phyloP scores from a whole-genome alignment of 2,329 filamentous ascomycete species.

The Xylariaceae sp. region DNA sequence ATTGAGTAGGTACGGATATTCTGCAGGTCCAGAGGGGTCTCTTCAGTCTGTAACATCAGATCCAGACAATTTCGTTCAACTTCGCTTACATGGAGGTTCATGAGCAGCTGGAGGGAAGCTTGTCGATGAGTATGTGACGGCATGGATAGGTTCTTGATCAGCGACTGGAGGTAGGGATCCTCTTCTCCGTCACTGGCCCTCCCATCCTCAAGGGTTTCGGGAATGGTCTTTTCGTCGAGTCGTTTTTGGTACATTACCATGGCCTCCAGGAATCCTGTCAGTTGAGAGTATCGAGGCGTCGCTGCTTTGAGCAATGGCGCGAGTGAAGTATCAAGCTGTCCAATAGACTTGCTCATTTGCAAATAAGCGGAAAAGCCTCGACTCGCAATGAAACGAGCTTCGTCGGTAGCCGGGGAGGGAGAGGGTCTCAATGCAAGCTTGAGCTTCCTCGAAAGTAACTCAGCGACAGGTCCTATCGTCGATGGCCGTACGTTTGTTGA shows the following conservation, averaged over 20 bases:
- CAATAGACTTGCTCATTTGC: conserved; percentile 53
- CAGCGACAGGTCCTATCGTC: conserved; percentile 57
- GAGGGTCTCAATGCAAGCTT: conserved; percentile 57
- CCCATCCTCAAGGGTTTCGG: conserved; percentile 19
- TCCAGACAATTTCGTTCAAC: conserved; percentile 45
- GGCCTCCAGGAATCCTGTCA: conserved; percentile 58
- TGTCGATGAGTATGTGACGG: conserved; percentile 69
- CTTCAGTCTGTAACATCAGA: conserved; percentile 71
- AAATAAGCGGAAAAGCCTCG: conserved; percentile 69
- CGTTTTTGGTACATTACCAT: conserved; percentile 47
- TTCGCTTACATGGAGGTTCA: conserved; percentile 45
- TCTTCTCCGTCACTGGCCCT: conserved; percentile 42
- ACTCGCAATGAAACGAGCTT: conserved; percentile 66
- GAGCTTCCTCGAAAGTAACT: conserved; percentile 58
- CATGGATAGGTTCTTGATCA: conserved; percentile 67
- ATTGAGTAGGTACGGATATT: conserved; percentile 73
- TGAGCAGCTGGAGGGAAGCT: conserved; percentile 64
- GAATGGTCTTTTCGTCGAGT: conserved; percentile 17
- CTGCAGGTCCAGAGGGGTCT: conserved; percentile 68
- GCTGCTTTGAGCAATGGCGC: conserved; percentile 59
- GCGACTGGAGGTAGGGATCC: conserved; percentile 53
- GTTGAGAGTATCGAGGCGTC: conserved; percentile 57
- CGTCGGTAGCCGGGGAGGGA: conserved; percentile 49
- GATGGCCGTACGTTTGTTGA: conserved; percentile 57
- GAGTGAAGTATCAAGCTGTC: conserved; percentile 51